A percentile compares a stretch with the other conserved stretches of the same genome.
Conservation (phyloP, 2,329 filamentous ascomycete species). For the Monilinia aucupariae region DNA sequence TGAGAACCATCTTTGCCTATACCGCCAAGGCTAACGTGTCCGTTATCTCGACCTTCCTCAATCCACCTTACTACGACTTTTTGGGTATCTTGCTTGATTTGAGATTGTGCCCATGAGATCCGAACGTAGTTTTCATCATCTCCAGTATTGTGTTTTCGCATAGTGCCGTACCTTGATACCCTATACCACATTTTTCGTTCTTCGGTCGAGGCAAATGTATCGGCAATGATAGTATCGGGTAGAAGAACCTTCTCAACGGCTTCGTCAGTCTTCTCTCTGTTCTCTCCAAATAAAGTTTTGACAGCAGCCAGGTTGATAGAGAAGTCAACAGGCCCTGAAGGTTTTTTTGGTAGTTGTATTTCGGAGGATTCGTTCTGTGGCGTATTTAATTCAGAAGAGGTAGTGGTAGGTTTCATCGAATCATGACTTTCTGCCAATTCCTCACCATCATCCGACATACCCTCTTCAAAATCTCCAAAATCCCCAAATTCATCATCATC, state of each 20-base stretch:
- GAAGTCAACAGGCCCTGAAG: conserved; percentile 27
- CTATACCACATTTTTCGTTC: conserved; percentile 63
- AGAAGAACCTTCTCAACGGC: conserved; percentile 29
- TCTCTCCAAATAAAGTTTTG: conserved; percentile 30
- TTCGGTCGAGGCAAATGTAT: conserved; percentile 49
- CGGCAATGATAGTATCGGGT: conserved; percentile 33
- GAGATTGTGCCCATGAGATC: conserved; percentile 53
- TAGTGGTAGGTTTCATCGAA: not conserved
- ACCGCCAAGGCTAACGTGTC: conserved; percentile 44
- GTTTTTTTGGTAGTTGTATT: conserved; percentile 2
- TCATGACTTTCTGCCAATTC: conserved; percentile 16
- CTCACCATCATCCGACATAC: conserved; percentile 25
- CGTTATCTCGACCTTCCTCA: conserved; percentile 56
- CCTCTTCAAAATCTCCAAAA: conserved; percentile 39
- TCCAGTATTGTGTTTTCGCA: conserved; percentile 50
- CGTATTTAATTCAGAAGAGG: not conserved
- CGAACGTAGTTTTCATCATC: conserved; percentile 56
- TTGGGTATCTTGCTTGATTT: conserved; percentile 48
- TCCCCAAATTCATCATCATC: conserved; percentile 37
- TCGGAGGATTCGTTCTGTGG: not conserved
- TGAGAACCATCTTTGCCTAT: conserved; percentile 44
- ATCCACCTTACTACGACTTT: conserved; percentile 60
- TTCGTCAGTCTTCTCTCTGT: conserved; percentile 19
- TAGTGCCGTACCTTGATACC: conserved; percentile 54
- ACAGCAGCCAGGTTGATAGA: conserved; percentile 27